These are phyloP conservation scores for Entomortierella chlamydospora DNA, from an alignment of 192 early-diverging fungal genomes.

Conservation along the genomic window DNA sequence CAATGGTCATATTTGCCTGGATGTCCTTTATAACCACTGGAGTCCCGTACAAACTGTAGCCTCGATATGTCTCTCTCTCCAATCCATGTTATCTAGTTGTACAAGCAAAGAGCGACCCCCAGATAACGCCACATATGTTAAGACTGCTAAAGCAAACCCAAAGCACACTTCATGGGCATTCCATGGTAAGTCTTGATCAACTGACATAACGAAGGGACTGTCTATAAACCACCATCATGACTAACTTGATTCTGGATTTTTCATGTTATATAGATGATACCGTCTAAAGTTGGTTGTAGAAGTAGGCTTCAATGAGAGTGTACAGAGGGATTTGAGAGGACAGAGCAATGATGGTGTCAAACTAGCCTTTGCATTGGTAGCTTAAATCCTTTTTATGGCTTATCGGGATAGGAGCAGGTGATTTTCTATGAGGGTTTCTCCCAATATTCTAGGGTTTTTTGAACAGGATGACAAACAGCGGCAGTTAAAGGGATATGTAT, in stretches of 20 bases:
- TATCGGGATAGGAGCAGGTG: no score
- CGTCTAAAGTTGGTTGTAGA: constrained; percentile 10
- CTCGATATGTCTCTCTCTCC: constrained; percentile 88
- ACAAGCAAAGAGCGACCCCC: constrained; percentile 66
- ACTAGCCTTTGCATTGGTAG: not conserved
- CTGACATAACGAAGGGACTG: not conserved
- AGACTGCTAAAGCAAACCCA: constrained; percentile 62
- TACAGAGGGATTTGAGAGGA: not conserved
- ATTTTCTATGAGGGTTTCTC: no score
- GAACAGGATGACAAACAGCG: no score
- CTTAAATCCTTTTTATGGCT: no score
- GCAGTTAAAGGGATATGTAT: no score
- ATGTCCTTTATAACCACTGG: constrained; percentile 96
- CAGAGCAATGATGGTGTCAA: not conserved
- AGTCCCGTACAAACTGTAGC: constrained; percentile 91
- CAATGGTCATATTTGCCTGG: constrained; percentile 98
- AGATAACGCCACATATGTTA: constrained; percentile 67
- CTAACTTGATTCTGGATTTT: not conserved
- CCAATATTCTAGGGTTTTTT: no score
- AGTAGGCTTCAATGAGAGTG: not conserved
- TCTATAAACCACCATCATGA: no score
- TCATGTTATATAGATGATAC: constrained; percentile 29
- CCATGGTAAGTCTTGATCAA: constrained; percentile 45
- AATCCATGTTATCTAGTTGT: constrained; percentile 93
- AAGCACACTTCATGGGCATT: constrained; percentile 73